Evolutionary conservation across 345 rosid genomes (phyloP), one percentile per base, ranked within the genome.

Genomic region (Eucalyptus leucophloia): DNA sequence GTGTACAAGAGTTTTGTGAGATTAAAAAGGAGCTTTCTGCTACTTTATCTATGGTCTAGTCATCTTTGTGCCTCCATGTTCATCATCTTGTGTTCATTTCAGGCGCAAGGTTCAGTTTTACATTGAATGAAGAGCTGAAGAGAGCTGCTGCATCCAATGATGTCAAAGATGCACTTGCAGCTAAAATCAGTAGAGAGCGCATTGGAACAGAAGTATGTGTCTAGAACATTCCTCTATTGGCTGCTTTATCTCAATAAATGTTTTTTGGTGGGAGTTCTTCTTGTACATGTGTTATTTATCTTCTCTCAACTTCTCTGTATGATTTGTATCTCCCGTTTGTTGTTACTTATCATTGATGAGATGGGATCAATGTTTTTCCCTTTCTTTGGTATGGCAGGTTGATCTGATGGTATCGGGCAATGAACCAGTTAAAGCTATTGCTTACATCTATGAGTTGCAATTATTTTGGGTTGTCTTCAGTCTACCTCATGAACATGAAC

Each of bases 151-250:
- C 96, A 54, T 90, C 92, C 86, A 95, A 96, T 86, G 97, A 98
- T 77, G 99, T 97, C 88, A 97, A 92, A 93, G 89, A 91, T 81
- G 97, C 99, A 90, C 99, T 98, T 93, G 95, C 94, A 77, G 95
- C 94, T 88, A 98, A 97, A 94, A 92, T 98, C 87, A 97, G 99
- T 92, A 96, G 94, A 94, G 99, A 98, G 94, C 99, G 99, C 86
- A 90, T 98, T 12, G 99, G 99, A 87, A 93, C 92, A 89, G 99
- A 98, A 94, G 98, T 97, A 94, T 89, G 95, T 94, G 86, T 14
- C 12, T 87, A 87, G 9, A 86, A 87, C 88, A 24, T 67, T 89
- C 80, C 34, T 85, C 44, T 14, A 49, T 86, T 37, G 26, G 65
- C 67, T 86, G 83, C 24, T 86, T 37, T 30, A 14, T 89, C 49